Percentiles rank a stretch among this genome's conserved stretches.
phyloP scores from a whole-genome alignment of 2,329 filamentous ascomycete genomes.

The Orbilia blumenaviensis region DNA sequence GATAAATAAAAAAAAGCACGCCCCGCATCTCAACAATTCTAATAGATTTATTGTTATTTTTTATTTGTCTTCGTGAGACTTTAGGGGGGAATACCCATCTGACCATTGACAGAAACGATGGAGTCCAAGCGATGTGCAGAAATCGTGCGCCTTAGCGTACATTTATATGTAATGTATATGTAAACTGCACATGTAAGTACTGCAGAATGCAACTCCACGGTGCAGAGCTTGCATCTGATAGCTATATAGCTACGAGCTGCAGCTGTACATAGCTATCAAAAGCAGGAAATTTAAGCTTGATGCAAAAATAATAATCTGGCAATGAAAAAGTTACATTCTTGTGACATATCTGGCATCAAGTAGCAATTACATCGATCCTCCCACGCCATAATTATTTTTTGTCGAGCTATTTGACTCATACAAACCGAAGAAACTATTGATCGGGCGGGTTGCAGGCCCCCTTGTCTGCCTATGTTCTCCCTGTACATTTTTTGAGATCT shows the following conservation, averaged over 20 bases:
- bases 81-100: conserved; percentile 17
- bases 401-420: conserved; percentile 5
- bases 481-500: neutral
- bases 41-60: neutral
- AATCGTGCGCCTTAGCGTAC: conserved; percentile 24
- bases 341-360: too few species aligned
- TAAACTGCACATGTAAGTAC: too few species aligned
- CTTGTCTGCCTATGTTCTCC: neutral
- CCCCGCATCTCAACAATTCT: conserved; percentile 11
- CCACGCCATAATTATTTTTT: too few species aligned
- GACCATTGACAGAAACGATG: conserved; percentile 41
- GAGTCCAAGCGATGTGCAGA: conserved; percentile 47
- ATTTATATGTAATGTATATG: conserved; percentile 23
- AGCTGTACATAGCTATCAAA: neutral
- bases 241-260: too few species aligned
- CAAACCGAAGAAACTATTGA: neutral
- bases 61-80: neutral
- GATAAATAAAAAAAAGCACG: neutral
- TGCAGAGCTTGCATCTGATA: conserved; percentile 5
- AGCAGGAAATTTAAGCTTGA: neutral
- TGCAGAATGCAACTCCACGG: conserved; percentile 24
- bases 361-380: too few species aligned
- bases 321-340: too few species aligned
- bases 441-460: neutral
- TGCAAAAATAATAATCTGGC: too few species aligned